Conservation (phyloP, 305 asterid genomes). For the Nicotiana rustica region DNA sequence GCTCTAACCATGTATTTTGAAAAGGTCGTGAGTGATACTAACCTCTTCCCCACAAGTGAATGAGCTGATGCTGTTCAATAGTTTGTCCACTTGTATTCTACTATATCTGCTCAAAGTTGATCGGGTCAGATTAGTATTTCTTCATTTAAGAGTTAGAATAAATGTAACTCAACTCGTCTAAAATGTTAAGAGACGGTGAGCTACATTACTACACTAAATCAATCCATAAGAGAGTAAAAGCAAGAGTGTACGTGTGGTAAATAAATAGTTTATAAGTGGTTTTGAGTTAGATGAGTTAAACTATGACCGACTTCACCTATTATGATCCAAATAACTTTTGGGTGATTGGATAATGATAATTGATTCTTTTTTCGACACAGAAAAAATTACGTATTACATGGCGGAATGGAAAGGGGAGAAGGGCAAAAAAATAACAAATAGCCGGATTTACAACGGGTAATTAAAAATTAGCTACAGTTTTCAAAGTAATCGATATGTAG, state of each 20-base stretch:
- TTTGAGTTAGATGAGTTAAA: no score
- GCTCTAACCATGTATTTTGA: neutral
- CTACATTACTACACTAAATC: neutral
- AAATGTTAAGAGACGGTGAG: neutral
- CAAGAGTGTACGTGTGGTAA: neutral
- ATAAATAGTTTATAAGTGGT: no score
- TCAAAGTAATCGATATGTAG: no score
- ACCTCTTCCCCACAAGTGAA: neutral
- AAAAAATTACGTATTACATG: no score
- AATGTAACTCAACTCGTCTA: neutral
- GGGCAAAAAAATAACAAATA: no score
- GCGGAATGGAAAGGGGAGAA: no score
- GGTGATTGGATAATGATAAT: no score
- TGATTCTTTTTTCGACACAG: no score
- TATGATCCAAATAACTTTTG: no score
- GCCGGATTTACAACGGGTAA: no score
- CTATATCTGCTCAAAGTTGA: neutral
- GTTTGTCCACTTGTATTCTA: neutral
- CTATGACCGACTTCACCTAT: no score
- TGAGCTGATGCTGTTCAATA: neutral
- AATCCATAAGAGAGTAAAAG: neutral
- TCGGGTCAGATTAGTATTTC: neutral
- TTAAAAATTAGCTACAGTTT: no score
- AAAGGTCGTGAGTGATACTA: neutral
- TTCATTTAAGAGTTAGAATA: neutral